Base-by-base conservation (phyloP, 192 early-diverging fungal species). In the Coemansia sp. region DNA sequence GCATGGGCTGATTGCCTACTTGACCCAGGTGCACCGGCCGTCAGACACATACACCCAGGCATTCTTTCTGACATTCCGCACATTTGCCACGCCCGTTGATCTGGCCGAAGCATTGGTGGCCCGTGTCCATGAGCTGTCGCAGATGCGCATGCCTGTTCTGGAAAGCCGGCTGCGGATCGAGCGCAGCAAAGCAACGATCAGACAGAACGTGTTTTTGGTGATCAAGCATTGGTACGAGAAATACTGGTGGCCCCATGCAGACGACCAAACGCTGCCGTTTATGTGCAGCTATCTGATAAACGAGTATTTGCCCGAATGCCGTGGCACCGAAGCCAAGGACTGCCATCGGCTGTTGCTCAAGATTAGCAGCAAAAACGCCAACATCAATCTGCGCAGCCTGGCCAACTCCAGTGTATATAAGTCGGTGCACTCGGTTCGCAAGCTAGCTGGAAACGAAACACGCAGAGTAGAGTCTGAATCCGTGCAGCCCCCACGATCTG, bases 31-130 rank as follows among this genome's bases (percentile, higher is more conserved):
- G 33, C 48, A 53, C 28, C 63, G 54, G 5, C 59, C 61, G 13
- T 51, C 50, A 2, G 56, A 83, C 3, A 60, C 80, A 6, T 94
- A 86, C 57, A 79, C 78, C 0, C 64, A 58, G 18, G 80, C 88
- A 0, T 98, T 98, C 62, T 82, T 96, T 39, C 77, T 93, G 20
- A 88, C 92, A 0, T 98, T 94, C 69, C 86, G 91, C 5, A 69
- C 88, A 2, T 96, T 96, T 59, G 87, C 87, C 16, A 81, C 74
- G 9, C 84, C 92, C 6, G 53, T 26, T 0, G 84, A 86, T 16
- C 78, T 96, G 35, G 69, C 90, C 6, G 60, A 71, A 3, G 65
- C 85, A 5, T 67, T 98, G 16, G 78, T 78, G 3, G 50, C 75
- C 6, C 81, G 95, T n/a, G 93, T 88, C 49, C 69, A 68, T 14